Evolutionary conservation across 768 basidiomycete species (phyloP), one percentile per base, ranked within the genome.

Genomic region (Russula virescens): DNA sequence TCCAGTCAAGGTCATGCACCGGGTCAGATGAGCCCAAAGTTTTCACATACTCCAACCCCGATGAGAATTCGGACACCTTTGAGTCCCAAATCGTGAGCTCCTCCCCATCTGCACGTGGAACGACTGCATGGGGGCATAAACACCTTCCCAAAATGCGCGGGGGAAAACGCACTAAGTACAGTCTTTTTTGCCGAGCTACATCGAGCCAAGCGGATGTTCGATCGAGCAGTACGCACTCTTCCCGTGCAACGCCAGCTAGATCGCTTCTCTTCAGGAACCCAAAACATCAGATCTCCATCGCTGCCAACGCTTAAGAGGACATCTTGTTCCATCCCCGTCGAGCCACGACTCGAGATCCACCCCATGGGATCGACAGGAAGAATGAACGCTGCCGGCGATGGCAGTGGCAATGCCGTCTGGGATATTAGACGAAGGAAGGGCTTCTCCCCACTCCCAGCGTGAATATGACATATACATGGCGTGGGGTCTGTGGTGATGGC

Each of bases 31-130:
- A 56, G 50, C 69, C 69, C 63, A 83, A 86, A 16, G 83, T 72
- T 43, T 79, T 78, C 46, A 80, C 78, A 70, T 87, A 89, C 73
- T 97, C 95, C 52, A 95, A 76, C 2, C 95, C 95, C 5, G 89
- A 88, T 9, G 92, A 86, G 73, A 98, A 98, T 73, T 96, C 91
- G 19, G 91, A 94, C 73, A 91, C 90, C 55, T 88, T 88, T 0
- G 94, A 97, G 73, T 98, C 94, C 96, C 96, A 98, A 19, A 98
- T 93, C 0, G 93, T 94, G 50, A 98, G 73, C 70, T 95, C 92
- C 62, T 89, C 81, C 0, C 87, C 88, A 21, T 83, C 81, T 0
- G 78, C 68, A 18, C 75, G 72, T 5, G 80, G 76, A 16, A 87
- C 83, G 64, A 93, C 91, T 94, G 57, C 26, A 53, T 23, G 6